These are phyloP conservation scores for Mycosphaerella sp. DNA, from an alignment of 2,329 filamentous ascomycete species.

Conservation along the genomic window DNA sequence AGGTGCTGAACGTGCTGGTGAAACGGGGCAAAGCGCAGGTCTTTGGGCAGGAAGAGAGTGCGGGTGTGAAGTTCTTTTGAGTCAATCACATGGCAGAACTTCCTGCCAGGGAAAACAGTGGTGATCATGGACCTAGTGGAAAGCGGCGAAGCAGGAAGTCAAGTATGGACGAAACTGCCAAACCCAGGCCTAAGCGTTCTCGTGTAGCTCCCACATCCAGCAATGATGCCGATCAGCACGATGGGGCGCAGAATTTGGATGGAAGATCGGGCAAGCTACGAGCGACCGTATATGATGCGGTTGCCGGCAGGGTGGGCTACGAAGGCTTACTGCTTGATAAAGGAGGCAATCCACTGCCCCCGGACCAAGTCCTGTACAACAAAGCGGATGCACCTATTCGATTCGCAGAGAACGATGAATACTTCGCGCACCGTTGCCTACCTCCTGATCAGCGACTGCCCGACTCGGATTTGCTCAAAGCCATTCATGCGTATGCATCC, in stretches of 20 bases:
- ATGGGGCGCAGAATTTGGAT: background rate
- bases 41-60: slow-evolving; percentile 80
- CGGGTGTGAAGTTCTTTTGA: slow-evolving; percentile 96
- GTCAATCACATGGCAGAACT: background rate
- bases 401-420: slow-evolving; percentile 65
- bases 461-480: slow-evolving; percentile 61
- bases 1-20: slow-evolving; percentile 71
- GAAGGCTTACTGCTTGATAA: slow-evolving; percentile 39
- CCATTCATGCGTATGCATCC: slow-evolving; percentile 61
- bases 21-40: slow-evolving; percentile 90
- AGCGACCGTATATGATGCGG: slow-evolving; percentile 62
- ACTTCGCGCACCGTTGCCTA: slow-evolving; percentile 57
- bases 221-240: background rate
- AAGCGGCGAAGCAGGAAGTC: slow-evolving; percentile 10
- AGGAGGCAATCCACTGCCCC: slow-evolving; percentile 44
- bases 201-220: background rate
- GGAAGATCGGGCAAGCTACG: slow-evolving; percentile 4
- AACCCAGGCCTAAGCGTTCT: slow-evolving; percentile 7
- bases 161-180: slow-evolving; percentile 2
- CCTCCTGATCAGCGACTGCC: slow-evolving; percentile 51
- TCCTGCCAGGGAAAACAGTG: slow-evolving; percentile 1
- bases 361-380: slow-evolving; percentile 66
- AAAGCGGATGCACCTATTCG: slow-evolving; percentile 57
- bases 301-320: slow-evolving; percentile 51
- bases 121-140: background rate